Base-by-base conservation (phyloP, 2,329 filamentous ascomycete genomes). In the Amauroascus verrucosus region DNA sequence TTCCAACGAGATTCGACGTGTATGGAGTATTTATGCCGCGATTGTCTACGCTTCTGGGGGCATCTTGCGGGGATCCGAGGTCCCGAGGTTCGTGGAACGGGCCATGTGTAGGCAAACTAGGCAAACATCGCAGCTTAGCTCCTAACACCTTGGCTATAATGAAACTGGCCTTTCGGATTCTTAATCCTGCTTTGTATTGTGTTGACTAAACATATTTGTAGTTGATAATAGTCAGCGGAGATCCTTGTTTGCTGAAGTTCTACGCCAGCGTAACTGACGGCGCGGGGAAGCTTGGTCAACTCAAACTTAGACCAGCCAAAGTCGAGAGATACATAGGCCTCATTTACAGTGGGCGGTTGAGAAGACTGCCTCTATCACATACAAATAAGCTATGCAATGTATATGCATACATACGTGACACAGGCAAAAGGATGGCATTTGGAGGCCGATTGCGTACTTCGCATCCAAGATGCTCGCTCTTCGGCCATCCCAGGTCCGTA, bases 41-140 rank as follows among this genome's bases (percentile, higher is more conserved):
- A 37, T 16, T 33, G 33, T 16, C 5, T 37, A 6, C 4, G 5
- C n/a, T 14, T 13, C 11, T 3, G 13, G 3, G 8, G 9, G 22
- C 13, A 18, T 14, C 48, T 41, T 54, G 43, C 33, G 38, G 52
- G 53, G 53, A 54, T 49, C 47, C 53, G 53, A 54, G 53, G 53
- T 54, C 38, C 53, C 53, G 53, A 54, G 53, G 53, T 50, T 46
- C 38, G 37, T 38, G 14, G 4, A 30, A 30, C 26, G 4, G 24
- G 6, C 37, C 49, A 44, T 30, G 37, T 26, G 40, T 5, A 7
- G n/a, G 5, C 44, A 47, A 47, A 47, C 44, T 9, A 24, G n/a
- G 2, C 32, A 48, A 48, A 37, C 45, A 48, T 48, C 32, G n/a
- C 45, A 9, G 13, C 5, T n/a, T 1, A 5, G 16, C 7, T 38